Conservation (phyloP, 306 rosid genomes). For the Malus sieversii region DNA sequence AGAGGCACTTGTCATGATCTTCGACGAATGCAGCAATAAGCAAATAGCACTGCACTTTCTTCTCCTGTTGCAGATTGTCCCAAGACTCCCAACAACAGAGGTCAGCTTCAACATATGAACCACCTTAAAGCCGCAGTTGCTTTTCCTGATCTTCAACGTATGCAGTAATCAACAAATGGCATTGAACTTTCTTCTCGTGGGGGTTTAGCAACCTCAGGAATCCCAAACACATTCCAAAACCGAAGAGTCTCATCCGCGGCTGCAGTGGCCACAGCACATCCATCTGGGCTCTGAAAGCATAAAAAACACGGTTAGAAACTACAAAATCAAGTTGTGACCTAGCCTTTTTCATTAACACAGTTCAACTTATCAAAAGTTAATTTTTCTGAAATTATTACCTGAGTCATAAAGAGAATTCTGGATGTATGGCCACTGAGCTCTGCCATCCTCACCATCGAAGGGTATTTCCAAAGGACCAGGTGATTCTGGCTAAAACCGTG, state of each 20-base stretch:
- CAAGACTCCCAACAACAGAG: too few species aligned
- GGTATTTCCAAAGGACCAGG: conserved; percentile 80
- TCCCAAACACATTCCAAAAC: conserved; percentile 50
- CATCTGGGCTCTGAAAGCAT: conserved; percentile 35
- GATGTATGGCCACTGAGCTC: conserved; percentile 64
- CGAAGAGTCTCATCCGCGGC: conserved; percentile 40
- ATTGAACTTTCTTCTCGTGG: conserved; percentile 17
- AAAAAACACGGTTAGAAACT: neutral
- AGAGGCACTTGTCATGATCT: too few species aligned
- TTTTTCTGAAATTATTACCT: neutral
- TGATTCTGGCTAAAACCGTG: conserved; percentile 66
- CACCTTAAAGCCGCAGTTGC: too few species aligned
- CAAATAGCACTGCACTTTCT: too few species aligned
- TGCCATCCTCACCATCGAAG: conserved; percentile 59
- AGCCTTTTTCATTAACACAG: too few species aligned
- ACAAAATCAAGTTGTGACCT: neutral
- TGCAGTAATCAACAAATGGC: conserved; percentile 31
- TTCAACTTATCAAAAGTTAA: neutral
- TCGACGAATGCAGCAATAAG: too few species aligned
- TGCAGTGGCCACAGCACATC: conserved; percentile 49
- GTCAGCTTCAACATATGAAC: too few species aligned
- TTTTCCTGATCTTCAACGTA: neutral
- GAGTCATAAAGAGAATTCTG: conserved; percentile 59
- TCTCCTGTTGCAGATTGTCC: too few species aligned
- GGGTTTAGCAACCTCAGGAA: conserved; percentile 30